Conservation (phyloP, 2,329 filamentous ascomycete genomes). For the Ambrosiella xylebori region DNA sequence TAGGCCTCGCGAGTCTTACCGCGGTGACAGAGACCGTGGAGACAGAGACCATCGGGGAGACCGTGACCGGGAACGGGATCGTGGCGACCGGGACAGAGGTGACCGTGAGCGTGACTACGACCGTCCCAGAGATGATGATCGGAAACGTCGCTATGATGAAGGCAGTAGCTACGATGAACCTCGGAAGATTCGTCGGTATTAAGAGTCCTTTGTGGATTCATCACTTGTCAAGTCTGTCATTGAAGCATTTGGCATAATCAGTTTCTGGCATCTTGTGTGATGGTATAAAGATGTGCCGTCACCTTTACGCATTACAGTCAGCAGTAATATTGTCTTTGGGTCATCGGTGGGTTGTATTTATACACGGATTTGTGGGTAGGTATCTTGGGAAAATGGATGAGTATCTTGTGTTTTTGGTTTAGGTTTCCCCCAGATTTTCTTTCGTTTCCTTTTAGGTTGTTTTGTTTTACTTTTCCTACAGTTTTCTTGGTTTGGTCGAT, state of each 20-base stretch:
- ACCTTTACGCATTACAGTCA: constrained; percentile 18
- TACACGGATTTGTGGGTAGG: constrained; percentile 5
- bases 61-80: constrained; percentile 2
- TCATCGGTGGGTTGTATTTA: constrained; percentile 7
- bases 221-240: not conserved
- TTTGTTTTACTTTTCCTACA: not conserved
- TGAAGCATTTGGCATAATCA: not conserved
- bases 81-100: constrained; percentile 16
- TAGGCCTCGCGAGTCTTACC: constrained; percentile 25
- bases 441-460: not conserved
- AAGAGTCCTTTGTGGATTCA: constrained; percentile 15
- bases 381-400: constrained; percentile 8
- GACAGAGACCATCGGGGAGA: constrained; percentile 13
- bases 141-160: constrained; percentile 55
- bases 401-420: constrained; percentile 4
- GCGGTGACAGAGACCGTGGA: constrained; percentile 22
- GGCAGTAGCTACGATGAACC: constrained; percentile 67
- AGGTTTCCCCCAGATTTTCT: not conserved
- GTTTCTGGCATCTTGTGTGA: not conserved
- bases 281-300: constrained; percentile 3
- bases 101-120: constrained; percentile 31
- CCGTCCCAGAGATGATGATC: constrained; percentile 39
- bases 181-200: constrained; percentile 48
- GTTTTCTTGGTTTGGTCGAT: constrained; percentile 2
- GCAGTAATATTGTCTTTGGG: constrained; percentile 6